Conservation (phyloP, 345 rosid genomes). For the Noccaea caerulescens region DNA sequence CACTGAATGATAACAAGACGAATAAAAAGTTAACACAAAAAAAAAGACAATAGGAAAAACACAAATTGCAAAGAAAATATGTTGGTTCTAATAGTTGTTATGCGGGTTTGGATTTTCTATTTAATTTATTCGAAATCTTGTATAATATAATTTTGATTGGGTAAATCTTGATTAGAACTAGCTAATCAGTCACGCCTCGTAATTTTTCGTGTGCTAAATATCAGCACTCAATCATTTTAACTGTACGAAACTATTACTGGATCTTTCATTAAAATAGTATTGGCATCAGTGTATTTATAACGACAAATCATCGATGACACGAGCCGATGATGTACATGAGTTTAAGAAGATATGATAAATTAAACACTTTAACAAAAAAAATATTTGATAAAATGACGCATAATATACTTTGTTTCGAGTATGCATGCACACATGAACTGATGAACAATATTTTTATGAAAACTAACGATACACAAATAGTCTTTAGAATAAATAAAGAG, state of each 20-base stretch:
- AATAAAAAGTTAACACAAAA: constrained; percentile 23
- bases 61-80: constrained; percentile 14
- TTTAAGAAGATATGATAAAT: background rate
- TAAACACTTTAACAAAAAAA: background rate
- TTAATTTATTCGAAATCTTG: background rate
- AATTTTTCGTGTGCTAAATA: background rate
- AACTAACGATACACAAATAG: constrained; percentile 1
- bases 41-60: constrained; percentile 35
- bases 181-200: background rate
- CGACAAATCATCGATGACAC: no score
- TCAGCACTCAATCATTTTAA: background rate
- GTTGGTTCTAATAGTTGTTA: constrained; percentile 40
- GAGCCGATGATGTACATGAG: background rate
- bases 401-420: background rate
- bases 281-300: background rate
- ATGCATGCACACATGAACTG: background rate
- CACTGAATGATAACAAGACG: constrained; percentile 35
- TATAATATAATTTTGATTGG: background rate
- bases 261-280: background rate
- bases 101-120: constrained; percentile 21
- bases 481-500: background rate
- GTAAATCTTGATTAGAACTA: background rate
- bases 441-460: background rate
- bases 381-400: background rate
- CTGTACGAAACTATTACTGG: background rate